Evolutionary conservation across 129 eudicot species (phyloP), one percentile per base, ranked within the genome.

Genomic region (Tanacetum coccineum): DNA sequence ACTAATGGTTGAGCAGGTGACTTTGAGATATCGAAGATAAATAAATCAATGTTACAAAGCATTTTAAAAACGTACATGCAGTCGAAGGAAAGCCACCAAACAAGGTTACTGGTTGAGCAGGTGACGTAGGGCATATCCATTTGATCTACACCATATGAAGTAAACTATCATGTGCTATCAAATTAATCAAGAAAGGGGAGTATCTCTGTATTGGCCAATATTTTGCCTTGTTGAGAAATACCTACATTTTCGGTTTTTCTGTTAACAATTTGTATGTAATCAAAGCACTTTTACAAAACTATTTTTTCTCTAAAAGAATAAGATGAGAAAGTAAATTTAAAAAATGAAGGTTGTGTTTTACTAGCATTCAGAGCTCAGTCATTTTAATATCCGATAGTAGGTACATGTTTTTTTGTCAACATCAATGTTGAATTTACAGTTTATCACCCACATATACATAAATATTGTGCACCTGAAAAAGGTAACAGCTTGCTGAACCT

Each of bases 41-140:
- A 67, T n/a, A 9, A 67, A 66, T 13, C 2, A 46, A 47, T 9
- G 36, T 21, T 40, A 12, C 36, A 21, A 72, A 68, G 47, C 52
- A 61, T 55, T 30, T 54, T 36, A 36, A 36, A 12, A 32, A 73
- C 96, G 78, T 86, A 91, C 98, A 91, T 69, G 96, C 98, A 78
- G 84, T 83, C 13, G 98, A 83, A 39, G 98, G 91, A 74, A 85
- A 88, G 71, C 98, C 98, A 28, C 98, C 96, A 76, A 91, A 91
- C 56, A 83, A 71, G 73, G 91, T 83, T 70, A 91, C 67, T 39
- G 98, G 96, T 66, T 72, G 96, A 65, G 95, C 60, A 61, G 96
- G 98, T 75, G 98, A 95, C 62, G 98, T 85, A 18, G 98, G 98
- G 77, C 98, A 91, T 71, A 91, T 91, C 98, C 98, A 91, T 70